Base-by-base conservation (phyloP, 2,329 filamentous ascomycete genomes). In the Diaporthe citri region DNA sequence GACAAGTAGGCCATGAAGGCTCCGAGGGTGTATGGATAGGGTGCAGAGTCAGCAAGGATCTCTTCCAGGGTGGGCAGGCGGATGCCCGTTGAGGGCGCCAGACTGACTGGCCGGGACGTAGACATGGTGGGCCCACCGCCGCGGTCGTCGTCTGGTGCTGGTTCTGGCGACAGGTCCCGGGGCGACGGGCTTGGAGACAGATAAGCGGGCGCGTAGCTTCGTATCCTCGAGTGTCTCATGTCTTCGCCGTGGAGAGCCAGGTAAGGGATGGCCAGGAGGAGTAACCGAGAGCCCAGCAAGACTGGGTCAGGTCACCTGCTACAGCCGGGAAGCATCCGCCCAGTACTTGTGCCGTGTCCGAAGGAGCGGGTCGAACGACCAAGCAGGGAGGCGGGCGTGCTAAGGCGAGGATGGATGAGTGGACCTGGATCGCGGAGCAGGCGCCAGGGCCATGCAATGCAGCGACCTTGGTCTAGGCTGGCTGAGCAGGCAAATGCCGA, bases 1-100 rank as follows among this genome's bases (percentile, higher is more conserved):
- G 96, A 98, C 5, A 98, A 89, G 81, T 97, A 98, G 73, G 96
- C 96, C 91, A 97, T 98, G 84, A 98, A 98, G 43, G 96, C 96
- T 76, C 92, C 93, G 12, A 98, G 88, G 0, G 96, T 98, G 90
- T 95, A 98, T 78, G 97, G 97, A 55, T 95, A 92, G 12, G 94
- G 92, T 48, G 97, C 94, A 59, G 90, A 91, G 85, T 98, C 97
- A 78, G 94, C 90, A 59, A 99, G 90, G 39, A 99, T 97, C 80
- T 98, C 96, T 75, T 93, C 90, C 67, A 99, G 87, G 41, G 95
- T 93, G 57, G 95, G 96, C 39, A 85, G 86, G 78, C 82, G 84
- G 71, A 82, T 82, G 57, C 75, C 74, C 31, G 83, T 82, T 56
- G 85, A 84, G 55, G 86, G 82, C 71, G 85, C 84, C 81, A 87